Percentiles rank a stretch among this genome's conserved stretches.
phyloP scores from a whole-genome alignment of 2,329 filamentous ascomycete genomes.

The Amphichorda felina region DNA sequence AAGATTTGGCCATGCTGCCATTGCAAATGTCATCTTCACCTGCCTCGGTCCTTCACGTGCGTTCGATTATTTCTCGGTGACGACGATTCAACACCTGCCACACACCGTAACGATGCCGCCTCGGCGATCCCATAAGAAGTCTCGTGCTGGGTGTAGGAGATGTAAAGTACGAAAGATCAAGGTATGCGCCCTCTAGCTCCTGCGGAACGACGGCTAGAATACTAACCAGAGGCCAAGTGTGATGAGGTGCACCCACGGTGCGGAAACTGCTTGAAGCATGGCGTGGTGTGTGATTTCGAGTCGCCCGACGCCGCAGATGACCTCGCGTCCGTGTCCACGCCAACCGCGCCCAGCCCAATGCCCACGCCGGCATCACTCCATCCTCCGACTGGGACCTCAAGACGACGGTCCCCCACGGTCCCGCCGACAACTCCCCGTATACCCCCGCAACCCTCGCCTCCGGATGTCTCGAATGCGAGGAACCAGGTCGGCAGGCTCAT shows the following conservation, averaged over 20 bases:
- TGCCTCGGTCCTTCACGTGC: slow-evolving; percentile 1
- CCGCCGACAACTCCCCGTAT: neutral
- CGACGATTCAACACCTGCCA: neutral
- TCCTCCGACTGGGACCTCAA: neutral
- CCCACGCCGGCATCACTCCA: slow-evolving; percentile 2
- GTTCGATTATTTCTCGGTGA: neutral
- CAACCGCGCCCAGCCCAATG: slow-evolving; percentile 8
- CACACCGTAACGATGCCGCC: slow-evolving; percentile 39
- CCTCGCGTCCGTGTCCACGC: slow-evolving; percentile 24
- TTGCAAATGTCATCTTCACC: slow-evolving; percentile 1
- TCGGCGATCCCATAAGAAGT: slow-evolving; percentile 58
- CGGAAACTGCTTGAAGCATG: slow-evolving; percentile 56
- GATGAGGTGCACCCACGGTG: slow-evolving; percentile 55
- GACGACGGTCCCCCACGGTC: neutral
- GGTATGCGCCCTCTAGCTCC: slow-evolving; percentile 24
- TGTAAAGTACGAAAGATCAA: slow-evolving; percentile 62
- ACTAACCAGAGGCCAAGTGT: slow-evolving; percentile 28
- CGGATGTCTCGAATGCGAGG: slow-evolving; percentile 11
- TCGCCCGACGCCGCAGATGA: slow-evolving; percentile 33
- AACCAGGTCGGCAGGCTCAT: slow-evolving; percentile 33
- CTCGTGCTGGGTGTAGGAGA: slow-evolving; percentile 50
- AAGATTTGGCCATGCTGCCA: slow-evolving; percentile 3
- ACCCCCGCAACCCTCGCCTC: neutral
- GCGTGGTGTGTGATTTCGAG: slow-evolving; percentile 54
- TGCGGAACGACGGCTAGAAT: neutral